Conservation (phyloP, 352 stramenopile genomes). For the Globisporangium echinulatum region DNA sequence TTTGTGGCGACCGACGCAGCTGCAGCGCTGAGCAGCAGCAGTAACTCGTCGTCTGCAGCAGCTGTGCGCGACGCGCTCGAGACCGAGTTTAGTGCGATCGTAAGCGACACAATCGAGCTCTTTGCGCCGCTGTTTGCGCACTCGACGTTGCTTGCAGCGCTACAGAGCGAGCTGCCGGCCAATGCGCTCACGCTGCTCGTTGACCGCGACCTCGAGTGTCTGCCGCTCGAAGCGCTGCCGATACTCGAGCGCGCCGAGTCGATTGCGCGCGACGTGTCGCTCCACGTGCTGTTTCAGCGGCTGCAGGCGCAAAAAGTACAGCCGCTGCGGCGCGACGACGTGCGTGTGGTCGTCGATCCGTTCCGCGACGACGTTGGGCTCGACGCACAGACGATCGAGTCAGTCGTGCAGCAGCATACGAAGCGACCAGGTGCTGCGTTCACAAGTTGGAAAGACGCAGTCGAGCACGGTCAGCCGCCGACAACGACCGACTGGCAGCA, state of each 20-base stretch:
- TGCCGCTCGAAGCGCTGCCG: slow-evolving; percentile 53
- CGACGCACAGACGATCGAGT: slow-evolving; percentile 34
- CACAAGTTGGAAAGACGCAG: slow-evolving; percentile 51
- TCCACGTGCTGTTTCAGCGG: slow-evolving; percentile 60
- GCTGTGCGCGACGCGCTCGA: slow-evolving; percentile 36
- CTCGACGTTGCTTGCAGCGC: slow-evolving; percentile 24
- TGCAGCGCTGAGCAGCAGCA: not conserved
- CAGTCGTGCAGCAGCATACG: slow-evolving; percentile 33
- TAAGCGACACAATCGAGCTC: slow-evolving; percentile 34
- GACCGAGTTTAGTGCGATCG: slow-evolving; percentile 40
- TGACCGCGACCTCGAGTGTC: slow-evolving; percentile 35
- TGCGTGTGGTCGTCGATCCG: slow-evolving; percentile 61
- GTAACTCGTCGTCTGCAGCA: not conserved
- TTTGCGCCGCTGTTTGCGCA: slow-evolving; percentile 52
- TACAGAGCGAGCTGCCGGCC: slow-evolving; percentile 36
- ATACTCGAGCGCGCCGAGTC: slow-evolving; percentile 36
- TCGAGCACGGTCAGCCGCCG: slow-evolving; percentile 52
- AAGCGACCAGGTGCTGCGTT: slow-evolving; percentile 23
- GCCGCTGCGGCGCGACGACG: slow-evolving; percentile 45
- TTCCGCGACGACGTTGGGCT: slow-evolving; percentile 39
- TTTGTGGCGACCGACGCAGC: slow-evolving; percentile 15
- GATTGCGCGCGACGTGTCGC: slow-evolving; percentile 60
- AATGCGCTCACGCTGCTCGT: slow-evolving; percentile 47
- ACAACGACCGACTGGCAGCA: slow-evolving; percentile 69
- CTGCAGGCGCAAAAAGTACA: slow-evolving; percentile 43